Evolutionary conservation across 495 filamentous ascomycete species (phyloP).

Genomic region (Chaetomium fimeti): DNA sequence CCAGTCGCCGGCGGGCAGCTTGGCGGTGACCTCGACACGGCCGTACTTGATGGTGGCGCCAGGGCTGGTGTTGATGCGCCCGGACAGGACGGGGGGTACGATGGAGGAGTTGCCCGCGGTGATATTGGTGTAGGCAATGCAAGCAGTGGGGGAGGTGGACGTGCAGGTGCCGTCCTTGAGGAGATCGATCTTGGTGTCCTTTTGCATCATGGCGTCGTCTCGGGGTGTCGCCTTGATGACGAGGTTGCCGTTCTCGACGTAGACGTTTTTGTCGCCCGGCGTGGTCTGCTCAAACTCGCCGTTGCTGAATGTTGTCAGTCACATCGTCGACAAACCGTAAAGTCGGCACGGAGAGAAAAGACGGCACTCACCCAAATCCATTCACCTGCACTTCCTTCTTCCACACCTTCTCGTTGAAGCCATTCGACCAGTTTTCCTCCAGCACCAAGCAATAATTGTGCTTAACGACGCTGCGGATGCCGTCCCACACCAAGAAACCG

Average conservation of each 20-base stretch:
- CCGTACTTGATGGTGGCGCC: conserved; percentile 75
- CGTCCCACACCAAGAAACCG: conserved; percentile 69
- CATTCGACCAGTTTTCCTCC: conserved; percentile 63
- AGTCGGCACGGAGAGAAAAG: too few relatives aligned
- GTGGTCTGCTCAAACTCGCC: conserved; percentile 78
- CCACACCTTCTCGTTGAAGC: conserved; percentile 65
- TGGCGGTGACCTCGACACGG: conserved; percentile 74
- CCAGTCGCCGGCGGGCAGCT: conserved; percentile 76
- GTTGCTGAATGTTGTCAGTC: conserved; percentile 54
- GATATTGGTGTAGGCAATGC: conserved; percentile 59
- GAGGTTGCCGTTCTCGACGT: conserved; percentile 64
- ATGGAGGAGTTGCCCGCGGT: conserved; percentile 71
- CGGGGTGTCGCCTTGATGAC: conserved; percentile 76
- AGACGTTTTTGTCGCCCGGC: conserved; percentile 66
- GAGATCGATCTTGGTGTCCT: conserved; percentile 64
- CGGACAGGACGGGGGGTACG: conserved; percentile 76
- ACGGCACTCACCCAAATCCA: conserved; percentile 67
- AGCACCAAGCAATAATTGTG: conserved; percentile 73
- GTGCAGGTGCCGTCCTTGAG: conserved; percentile 64
- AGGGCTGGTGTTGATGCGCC: conserved; percentile 68
- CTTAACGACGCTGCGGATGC: conserved; percentile 63
- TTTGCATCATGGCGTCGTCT: conserved; percentile 59
- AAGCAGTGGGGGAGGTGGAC: conserved; percentile 53
- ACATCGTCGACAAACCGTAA: neutral
- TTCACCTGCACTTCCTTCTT: conserved; percentile 75